These are phyloP conservation scores for Wickerhamiella lipophila DNA, from an alignment of 805 yeast species.

Conservation along the genomic window DNA sequence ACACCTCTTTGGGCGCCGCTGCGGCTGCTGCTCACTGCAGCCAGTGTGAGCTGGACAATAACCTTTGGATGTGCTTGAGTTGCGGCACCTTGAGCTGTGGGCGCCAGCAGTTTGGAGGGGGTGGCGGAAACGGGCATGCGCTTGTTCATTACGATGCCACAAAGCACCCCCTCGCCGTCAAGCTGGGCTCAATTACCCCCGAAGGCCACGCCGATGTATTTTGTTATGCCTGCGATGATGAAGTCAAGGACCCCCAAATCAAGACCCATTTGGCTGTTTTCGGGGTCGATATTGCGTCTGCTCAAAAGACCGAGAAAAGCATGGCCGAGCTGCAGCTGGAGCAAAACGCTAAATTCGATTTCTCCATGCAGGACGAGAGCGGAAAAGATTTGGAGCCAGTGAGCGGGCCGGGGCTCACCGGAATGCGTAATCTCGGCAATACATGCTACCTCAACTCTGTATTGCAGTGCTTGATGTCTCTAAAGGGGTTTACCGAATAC, in stretches of 20 bases:
- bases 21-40: constrained; percentile 27
- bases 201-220: constrained; percentile 68
- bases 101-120: constrained; percentile 82
- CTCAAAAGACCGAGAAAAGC: constrained; percentile 70
- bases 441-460: constrained; percentile 83
- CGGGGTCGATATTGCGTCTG: constrained; percentile 49
- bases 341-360: constrained; percentile 89
- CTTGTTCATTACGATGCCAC: constrained; percentile 49
- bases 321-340: constrained; percentile 83
- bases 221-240: constrained; percentile 84
- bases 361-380: constrained; percentile 57
- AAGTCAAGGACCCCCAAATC: constrained; percentile 58
- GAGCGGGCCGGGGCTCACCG: constrained; percentile 68
- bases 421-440: constrained; percentile 81
- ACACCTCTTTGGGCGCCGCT: too few relatives aligned
- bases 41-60: constrained; percentile 42
- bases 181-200: constrained; percentile 74
- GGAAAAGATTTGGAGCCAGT: constrained; percentile 56
- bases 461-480: constrained; percentile 52
- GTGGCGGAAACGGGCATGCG: constrained; percentile 91
- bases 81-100: constrained; percentile 97
- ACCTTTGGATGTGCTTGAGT: constrained; percentile 81
- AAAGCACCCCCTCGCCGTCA: constrained; percentile 73
- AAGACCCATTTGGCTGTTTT: constrained; percentile 38
- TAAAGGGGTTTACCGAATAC: constrained; percentile 26